phyloP scores from a whole-genome alignment of 176 grass and related monocot genomes.

The Musa schizocarpa region DNA sequence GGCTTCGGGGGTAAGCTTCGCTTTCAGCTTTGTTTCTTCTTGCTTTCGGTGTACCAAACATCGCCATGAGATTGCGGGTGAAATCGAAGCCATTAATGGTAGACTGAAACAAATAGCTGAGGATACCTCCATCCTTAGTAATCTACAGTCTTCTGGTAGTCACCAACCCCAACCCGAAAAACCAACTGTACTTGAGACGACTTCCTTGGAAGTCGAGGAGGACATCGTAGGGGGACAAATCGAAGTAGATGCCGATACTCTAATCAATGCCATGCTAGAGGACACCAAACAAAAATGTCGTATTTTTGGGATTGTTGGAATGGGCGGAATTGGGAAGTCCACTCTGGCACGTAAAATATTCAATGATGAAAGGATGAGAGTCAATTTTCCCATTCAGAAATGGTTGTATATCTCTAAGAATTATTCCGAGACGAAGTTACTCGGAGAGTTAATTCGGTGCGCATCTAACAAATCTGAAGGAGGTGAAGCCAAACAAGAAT shows the following conservation, averaged over 20 bases:
- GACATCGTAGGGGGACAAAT: conserved; percentile 41
- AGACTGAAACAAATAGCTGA: no score
- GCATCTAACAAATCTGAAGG: not conserved
- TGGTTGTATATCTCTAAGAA: conserved; percentile 51
- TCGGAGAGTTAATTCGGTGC: no score
- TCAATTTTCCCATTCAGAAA: conserved; percentile 47
- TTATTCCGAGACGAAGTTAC: conserved; percentile 36
- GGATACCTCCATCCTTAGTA: no score
- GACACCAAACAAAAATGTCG: conserved; percentile 63
- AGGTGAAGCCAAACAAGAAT: conserved; percentile 34
- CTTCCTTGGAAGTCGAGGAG: not conserved
- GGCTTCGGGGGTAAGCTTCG: no score
- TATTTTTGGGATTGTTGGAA: conserved; percentile 52
- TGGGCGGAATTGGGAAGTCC: conserved; percentile 62
- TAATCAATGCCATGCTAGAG: conserved; percentile 53
- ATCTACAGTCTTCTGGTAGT: no score
- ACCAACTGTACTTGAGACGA: not conserved
- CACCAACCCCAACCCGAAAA: not conserved
- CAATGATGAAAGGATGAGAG: conserved; percentile 34
- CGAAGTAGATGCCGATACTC: conserved; percentile 19
- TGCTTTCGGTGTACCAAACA: no score
- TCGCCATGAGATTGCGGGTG: no score
- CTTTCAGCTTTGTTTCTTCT: no score
- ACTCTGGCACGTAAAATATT: conserved; percentile 59
- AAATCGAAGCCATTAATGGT: no score